These are phyloP conservation scores for Amanita pallidorosea DNA, from an alignment of 768 basidiomycete species.

Conservation along the genomic window DNA sequence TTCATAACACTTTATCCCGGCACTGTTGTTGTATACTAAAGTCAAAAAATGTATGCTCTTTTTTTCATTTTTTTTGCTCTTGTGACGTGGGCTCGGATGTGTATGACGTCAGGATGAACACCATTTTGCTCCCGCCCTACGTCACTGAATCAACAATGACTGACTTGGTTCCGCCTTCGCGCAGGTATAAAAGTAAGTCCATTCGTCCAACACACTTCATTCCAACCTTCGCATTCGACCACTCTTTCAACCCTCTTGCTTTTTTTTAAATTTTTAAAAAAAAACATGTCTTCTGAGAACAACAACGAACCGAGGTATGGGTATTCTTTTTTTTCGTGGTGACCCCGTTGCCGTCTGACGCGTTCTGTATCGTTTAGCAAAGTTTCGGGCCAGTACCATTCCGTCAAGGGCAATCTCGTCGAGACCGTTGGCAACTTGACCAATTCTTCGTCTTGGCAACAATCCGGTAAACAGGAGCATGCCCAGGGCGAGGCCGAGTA, in stretches of 20 bases:
- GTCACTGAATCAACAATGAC: neutral
- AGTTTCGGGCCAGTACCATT: conserved; percentile 31
- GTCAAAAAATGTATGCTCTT: no score
- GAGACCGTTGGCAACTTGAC: conserved; percentile 36
- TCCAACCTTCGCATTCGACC: no score
- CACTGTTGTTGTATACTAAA: no score
- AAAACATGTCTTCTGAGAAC: neutral
- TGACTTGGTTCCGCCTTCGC: neutral
- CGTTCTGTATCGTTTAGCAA: conserved; percentile 18
- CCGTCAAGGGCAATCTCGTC: conserved; percentile 28
- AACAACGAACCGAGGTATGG: neutral
- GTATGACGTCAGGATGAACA: neutral
- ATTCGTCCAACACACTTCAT: no score
- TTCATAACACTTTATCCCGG: no score
- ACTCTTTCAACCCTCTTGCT: no score
- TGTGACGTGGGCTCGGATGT: no score
- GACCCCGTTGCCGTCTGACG: neutral
- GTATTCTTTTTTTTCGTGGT: no score
- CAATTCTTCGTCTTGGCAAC: conserved; percentile 31
- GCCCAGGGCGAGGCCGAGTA: conserved; percentile 38
- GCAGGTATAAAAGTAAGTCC: neutral
- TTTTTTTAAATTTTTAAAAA: no score
- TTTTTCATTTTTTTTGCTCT: no score
- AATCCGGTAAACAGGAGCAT: conserved; percentile 43
- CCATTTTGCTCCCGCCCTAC: neutral